Evolutionary conservation across 2,329 filamentous ascomycete genomes (phyloP).

Genomic region (Tolypocladium ophioglossoides): DNA sequence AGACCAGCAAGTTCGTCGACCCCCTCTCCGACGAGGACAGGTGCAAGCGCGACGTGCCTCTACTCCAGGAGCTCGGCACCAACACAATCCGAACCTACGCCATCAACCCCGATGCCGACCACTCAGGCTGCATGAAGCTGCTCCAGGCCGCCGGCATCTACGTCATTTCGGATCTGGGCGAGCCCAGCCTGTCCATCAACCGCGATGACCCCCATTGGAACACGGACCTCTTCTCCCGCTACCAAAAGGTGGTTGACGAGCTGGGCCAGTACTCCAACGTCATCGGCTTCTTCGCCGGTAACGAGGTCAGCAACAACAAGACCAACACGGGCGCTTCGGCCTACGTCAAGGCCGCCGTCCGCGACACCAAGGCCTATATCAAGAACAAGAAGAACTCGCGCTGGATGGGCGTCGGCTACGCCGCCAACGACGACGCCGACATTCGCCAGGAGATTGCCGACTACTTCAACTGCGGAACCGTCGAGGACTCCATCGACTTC

Average conservation of each 20-base stretch:
- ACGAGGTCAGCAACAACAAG: conserved; percentile 84
- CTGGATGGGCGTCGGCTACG: conserved; percentile 83
- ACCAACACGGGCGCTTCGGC: conserved; percentile 87
- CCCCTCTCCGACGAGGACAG: conserved; percentile 61
- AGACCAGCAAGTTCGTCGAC: conserved; percentile 57
- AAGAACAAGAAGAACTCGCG: conserved; percentile 69
- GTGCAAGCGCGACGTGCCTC: conserved; percentile 80
- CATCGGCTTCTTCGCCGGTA: conserved; percentile 96
- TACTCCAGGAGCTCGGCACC: conserved; percentile 67
- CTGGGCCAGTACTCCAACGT: conserved; percentile 79
- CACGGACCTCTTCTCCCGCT: conserved; percentile 65
- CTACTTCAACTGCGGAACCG: conserved; percentile 84
- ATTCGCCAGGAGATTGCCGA: conserved; percentile 75
- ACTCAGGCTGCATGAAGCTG: conserved; percentile 74
- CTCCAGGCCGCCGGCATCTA: conserved; percentile 86
- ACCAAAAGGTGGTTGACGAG: conserved; percentile 73
- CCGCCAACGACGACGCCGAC: conserved; percentile 80
- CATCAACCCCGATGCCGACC: conserved; percentile 68
- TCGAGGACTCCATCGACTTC: conserved; percentile 70
- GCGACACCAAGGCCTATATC: conserved; percentile 94
- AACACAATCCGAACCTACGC: conserved; percentile 96
- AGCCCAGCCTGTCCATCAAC: conserved; percentile 77
- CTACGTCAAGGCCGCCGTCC: conserved; percentile 95
- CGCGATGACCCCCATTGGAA: conserved; percentile 73
- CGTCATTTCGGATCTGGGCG: conserved; percentile 80